Base-by-base conservation (phyloP, 169 alveolate species). In the Fabrea salina region DNA sequence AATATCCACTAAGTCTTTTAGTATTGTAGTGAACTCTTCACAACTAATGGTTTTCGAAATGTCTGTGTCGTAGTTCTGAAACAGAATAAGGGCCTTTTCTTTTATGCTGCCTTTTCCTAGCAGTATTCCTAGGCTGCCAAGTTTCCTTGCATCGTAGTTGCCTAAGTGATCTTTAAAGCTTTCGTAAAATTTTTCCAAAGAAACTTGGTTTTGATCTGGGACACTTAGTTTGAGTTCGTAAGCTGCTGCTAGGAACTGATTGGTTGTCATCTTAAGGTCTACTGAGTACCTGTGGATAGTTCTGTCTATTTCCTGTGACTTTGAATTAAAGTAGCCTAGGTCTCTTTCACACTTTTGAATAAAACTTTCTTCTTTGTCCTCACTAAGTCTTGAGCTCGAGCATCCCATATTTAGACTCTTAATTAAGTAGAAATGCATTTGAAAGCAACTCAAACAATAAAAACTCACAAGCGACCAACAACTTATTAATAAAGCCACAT, bases 61-160 rank as follows among this genome's bases (percentile, higher is more conserved):
- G 33, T 58, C 71, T 7, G 8, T 35, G 43, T 58, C 71, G 33
- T 58, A 58, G 33, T 58, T 58, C 33, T 58, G 35, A 58, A 58
- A 58, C 3, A 27, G 33, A 22, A 58, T 22, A 35, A 43, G 33
- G 35, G 47, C 35, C 33, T 58, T 58, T 5, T 22, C 35, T 58
- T 58, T 58, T 6, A 35, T 35, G 4, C 41, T 58, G 35, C 71
- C 44, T 58, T 58, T 22, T 27, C 71, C 71, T 6, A 58, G 43
- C 41, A 58, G 33, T n/a, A 58, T 58, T 5, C 71, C 71, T 30
- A 58, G 71, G 27, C 49, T 30, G 71, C 71, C 33, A 0, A 58
- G 47, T 35, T 58, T 27, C 33, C 33, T 1, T 27, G 71, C 71
- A 58, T 27, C 25, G 8, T 58, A 58, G 4, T 22, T 19, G 5